Evolutionary conservation across 306 rosid genomes (phyloP).

Genomic region (Pterocarpus santalinus): DNA sequence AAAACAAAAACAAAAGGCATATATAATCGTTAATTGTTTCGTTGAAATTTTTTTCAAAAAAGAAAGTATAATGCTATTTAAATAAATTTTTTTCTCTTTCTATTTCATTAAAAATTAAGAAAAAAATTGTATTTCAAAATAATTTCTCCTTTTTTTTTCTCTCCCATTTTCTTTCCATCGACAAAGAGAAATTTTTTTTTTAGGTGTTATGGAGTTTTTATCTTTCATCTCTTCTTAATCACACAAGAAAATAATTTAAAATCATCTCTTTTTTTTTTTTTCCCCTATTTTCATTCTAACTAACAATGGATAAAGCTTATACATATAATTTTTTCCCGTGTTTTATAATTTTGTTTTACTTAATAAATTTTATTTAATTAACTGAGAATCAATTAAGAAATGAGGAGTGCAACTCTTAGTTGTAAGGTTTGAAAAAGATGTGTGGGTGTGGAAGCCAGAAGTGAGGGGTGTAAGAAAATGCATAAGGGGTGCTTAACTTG

Average conservation of each 20-base stretch:
- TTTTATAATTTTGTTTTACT: not conserved
- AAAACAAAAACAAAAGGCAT: not conserved
- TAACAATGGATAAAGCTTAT: no score
- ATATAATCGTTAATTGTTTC: no score
- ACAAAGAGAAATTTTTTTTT: no score
- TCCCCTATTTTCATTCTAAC: no score
- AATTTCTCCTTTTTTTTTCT: no score
- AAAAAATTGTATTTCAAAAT: not conserved
- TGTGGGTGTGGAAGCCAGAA: slow-evolving; percentile 26
- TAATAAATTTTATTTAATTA: not conserved
- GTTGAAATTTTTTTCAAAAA: not conserved
- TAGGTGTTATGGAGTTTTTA: no score
- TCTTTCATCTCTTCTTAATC: no score
- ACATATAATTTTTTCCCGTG: no score
- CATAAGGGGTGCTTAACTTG: slow-evolving; percentile 63
- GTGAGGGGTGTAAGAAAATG: slow-evolving; percentile 26
- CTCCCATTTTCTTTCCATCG: no score
- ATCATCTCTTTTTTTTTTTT: no score
- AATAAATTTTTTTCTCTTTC: not conserved
- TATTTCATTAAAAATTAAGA: not conserved
- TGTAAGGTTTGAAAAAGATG: slow-evolving; percentile 32
- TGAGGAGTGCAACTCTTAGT: slow-evolving; percentile 46
- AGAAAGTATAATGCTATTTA: not conserved
- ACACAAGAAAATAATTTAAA: no score
- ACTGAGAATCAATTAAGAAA: not conserved